phyloP scores from a whole-genome alignment of 306 rosid genomes.

The Ammopiptanthus mongolicus region DNA sequence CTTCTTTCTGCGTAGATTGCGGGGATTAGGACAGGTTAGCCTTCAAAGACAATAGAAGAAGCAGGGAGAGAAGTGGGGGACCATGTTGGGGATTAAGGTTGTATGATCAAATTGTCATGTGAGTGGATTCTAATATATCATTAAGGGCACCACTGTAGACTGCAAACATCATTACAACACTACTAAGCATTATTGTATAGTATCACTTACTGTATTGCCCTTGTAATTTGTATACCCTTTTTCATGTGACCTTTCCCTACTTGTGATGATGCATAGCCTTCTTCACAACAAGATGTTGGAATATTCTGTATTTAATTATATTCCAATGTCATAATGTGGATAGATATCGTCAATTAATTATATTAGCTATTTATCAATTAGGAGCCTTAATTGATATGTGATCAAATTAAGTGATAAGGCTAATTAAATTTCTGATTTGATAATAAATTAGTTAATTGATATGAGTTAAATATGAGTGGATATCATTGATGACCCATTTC shows the following conservation, averaged over 20 bases:
- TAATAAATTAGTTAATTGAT: no score
- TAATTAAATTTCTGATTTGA: no score
- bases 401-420: no score
- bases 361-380: no score
- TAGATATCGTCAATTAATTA: no score
- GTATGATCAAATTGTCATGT: conserved; percentile 26
- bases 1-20: conserved; percentile 35
- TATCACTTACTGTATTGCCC: background rate
- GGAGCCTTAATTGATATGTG: no score
- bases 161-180: conserved; percentile 44
- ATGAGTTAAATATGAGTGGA: no score
- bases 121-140: conserved; percentile 31
- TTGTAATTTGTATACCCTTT: background rate
- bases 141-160: conserved; percentile 37
- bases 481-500: no score
- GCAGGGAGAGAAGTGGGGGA: conserved; percentile 26
- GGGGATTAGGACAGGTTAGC: conserved; percentile 8
- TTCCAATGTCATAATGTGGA: no score
- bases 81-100: conserved; percentile 15
- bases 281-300: no score
- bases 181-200: conserved; percentile 26
- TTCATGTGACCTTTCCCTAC: background rate
- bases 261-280: no score
- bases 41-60: conserved; percentile 1
- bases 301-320: no score